Percentiles rank a stretch among this genome's conserved stretches.
Evolutionary conservation across 2,329 filamentous ascomycete genomes (phyloP).

Genomic region (Camptophora hylomeconis): DNA sequence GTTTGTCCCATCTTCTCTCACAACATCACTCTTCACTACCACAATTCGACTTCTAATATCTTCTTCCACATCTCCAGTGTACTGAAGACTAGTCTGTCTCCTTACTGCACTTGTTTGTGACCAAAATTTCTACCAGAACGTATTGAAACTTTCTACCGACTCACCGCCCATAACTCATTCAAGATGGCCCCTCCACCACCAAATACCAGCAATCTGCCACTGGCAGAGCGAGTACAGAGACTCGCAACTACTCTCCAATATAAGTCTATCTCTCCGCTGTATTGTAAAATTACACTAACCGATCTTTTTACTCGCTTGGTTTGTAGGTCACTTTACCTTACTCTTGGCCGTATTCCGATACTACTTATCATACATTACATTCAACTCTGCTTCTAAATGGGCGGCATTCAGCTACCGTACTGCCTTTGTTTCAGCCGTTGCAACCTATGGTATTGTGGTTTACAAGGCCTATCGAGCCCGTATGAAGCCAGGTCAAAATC

Average conservation of each 20-base stretch:
- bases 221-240: constrained; percentile 60
- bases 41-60: too few species aligned
- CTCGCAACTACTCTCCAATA: constrained; percentile 84
- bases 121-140: too few species aligned
- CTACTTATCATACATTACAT: constrained; percentile 68
- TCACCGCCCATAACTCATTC: too few species aligned
- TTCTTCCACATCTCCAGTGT: too few species aligned
- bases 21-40: too few species aligned
- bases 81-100: too few species aligned
- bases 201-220: constrained; percentile 54
- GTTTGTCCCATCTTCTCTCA: too few species aligned
- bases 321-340: constrained; percentile 60
- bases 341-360: constrained; percentile 77
- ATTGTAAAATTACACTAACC: constrained; percentile 9
- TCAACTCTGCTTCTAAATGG: constrained; percentile 70
- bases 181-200: constrained; percentile 66
- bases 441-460: constrained; percentile 94
- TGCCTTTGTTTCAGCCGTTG: constrained; percentile 77
- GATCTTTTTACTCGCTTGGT: constrained; percentile 11
- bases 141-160: too few species aligned
- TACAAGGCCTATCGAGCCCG: constrained; percentile 93
- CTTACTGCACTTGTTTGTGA: too few species aligned
- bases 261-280: constrained; percentile 40
- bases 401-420: constrained; percentile 78
- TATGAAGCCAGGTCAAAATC: constrained; percentile 55